A percentile compares a stretch with the other conserved stretches of the same genome.
Conservation (phyloP, 2,329 filamentous ascomycete genomes). For the Zymoseptoria tritici region DNA sequence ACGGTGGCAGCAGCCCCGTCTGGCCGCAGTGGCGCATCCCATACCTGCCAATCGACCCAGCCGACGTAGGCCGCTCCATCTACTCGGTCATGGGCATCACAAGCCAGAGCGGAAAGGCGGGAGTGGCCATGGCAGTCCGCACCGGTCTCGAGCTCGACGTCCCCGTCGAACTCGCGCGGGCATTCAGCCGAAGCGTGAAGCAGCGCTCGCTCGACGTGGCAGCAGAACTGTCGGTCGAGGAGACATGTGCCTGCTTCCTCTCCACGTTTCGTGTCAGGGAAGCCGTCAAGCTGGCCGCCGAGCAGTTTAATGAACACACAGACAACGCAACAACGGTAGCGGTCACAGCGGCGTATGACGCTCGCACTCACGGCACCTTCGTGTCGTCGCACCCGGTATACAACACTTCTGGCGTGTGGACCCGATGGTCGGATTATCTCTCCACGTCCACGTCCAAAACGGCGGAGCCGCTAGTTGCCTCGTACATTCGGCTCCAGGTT, state of each 20-base stretch:
- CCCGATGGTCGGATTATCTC: slow-evolving; percentile 72
- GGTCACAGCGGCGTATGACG: slow-evolving; percentile 52
- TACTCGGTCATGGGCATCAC: background rate
- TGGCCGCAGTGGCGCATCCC: background rate
- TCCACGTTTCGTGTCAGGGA: too few species aligned
- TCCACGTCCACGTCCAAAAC: slow-evolving; percentile 62
- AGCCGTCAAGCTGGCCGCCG: slow-evolving; percentile 65
- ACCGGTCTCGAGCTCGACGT: too few species aligned
- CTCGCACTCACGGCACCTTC: slow-evolving; percentile 63
- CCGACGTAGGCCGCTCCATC: background rate
- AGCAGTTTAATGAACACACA: slow-evolving; percentile 86
- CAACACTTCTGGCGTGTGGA: slow-evolving; percentile 79
- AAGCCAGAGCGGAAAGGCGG: slow-evolving; percentile 3
- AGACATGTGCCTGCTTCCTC: too few species aligned
- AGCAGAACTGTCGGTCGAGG: too few species aligned
- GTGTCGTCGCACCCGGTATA: slow-evolving; percentile 80
- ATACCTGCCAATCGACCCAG: slow-evolving; percentile 1
- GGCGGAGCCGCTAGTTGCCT: slow-evolving; percentile 95
- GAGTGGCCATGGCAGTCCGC: background rate
- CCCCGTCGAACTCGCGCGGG: too few species aligned
- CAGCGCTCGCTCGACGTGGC: too few species aligned
- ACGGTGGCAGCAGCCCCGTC: background rate
- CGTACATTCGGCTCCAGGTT: slow-evolving; percentile 61
- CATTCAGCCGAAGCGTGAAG: too few species aligned
- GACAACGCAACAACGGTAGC: slow-evolving; percentile 71